Base-by-base conservation (phyloP, 768 basidiomycete species). In the Podaxis sp. region DNA sequence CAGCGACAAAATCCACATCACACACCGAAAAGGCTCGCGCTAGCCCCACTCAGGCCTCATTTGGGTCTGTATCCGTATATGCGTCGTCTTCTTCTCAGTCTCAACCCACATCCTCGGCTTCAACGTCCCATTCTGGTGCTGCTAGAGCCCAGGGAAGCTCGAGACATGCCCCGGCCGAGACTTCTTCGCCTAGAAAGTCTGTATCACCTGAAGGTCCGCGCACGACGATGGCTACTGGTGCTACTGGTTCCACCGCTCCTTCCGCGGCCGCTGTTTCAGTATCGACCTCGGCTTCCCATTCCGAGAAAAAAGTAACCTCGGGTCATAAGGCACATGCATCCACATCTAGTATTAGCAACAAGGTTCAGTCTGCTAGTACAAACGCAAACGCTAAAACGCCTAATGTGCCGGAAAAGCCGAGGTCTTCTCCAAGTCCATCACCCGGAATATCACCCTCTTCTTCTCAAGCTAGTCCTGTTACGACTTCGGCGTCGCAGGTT, bases 401-500 rank as follows among this genome's bases (percentile, higher is more conserved):
- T 46, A 20, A n/a, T n/a, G 53, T 33, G 11, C n/a, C 59, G 13
- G 51, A 60, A n/a, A 41, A 44, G 4, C 38, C 61, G 15, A 54
- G 54, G 33, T 50, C 61, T 26, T 49, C 37, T 15, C 41, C 52
- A 7, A 36, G 41, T 41, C n/a, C 44, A 1, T 54, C 60, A 17
- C 44, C 48, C 11, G 48, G 46, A 2, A 37, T 30, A 36, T 62
- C 61, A 40, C 20, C 57, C 36, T 55, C 60, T 30, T 37, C 57
- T 4, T 64, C 64, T 33, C 46, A 48, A 38, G 48, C 20, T 48
- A 41, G 36, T 65, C 62, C 52, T 17, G 50, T 60, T 26, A 33
- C 33, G 26, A 62, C 61, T 28, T 56, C 61, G 8, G 61, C 61
- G 11, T 62, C 61, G 17, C 50, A 56, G 12, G 61, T 62, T 33